Evolutionary conservation across 345 rosid genomes (phyloP).

Genomic region (Kandelia obovata): DNA sequence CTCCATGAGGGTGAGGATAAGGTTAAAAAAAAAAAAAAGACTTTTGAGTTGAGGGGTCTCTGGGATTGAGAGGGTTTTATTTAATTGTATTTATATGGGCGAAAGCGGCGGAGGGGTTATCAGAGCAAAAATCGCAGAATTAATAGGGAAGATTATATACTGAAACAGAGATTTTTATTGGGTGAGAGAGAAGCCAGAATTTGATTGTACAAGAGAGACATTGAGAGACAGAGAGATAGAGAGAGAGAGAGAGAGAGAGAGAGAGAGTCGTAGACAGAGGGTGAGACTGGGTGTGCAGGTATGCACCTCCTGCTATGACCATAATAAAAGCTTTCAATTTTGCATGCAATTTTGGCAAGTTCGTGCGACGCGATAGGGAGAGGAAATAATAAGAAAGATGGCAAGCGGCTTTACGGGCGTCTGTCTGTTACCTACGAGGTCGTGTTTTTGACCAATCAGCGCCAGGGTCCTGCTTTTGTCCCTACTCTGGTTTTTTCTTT

Average conservation of each 20-base stretch:
- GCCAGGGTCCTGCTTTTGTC: too few species aligned
- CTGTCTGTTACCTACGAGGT: too few species aligned
- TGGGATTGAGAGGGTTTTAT: slow-evolving; percentile 17
- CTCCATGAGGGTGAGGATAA: background rate
- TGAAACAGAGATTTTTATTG: background rate
- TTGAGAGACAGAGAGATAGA: slow-evolving; percentile 8
- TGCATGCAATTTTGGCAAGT: slow-evolving; percentile 54
- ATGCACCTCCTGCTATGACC: background rate
- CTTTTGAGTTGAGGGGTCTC: background rate
- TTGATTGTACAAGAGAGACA: background rate
- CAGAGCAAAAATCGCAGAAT: slow-evolving; percentile 4
- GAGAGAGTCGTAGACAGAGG: background rate
- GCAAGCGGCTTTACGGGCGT: too few species aligned
- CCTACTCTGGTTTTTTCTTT: too few species aligned
- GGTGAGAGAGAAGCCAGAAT: background rate
- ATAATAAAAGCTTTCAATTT: background rate
- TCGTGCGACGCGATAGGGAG: background rate
- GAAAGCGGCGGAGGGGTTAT: background rate
- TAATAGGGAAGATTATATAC: background rate
- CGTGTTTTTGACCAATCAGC: too few species aligned
- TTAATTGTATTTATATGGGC: background rate
- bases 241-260: slow-evolving; percentile 6
- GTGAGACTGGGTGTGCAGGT: background rate
- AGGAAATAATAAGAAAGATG: too few species aligned
- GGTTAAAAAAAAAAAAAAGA: background rate